Evolutionary conservation across 2,329 filamentous ascomycete genomes (phyloP).

Genomic region (Nothophaeocryptopus gaeumannii): DNA sequence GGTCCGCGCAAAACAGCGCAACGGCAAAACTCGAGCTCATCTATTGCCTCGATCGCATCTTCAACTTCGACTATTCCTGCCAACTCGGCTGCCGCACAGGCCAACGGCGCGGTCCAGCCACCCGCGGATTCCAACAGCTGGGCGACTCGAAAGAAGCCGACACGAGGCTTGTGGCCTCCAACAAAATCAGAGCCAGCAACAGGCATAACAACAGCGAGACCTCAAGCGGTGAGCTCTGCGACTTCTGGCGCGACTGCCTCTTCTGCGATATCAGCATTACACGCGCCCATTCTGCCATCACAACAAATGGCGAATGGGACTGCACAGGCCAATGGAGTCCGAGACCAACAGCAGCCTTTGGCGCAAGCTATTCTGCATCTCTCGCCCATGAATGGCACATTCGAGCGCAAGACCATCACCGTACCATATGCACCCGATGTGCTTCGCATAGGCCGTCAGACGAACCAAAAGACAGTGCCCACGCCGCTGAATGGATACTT

Average conservation of each 20-base stretch:
- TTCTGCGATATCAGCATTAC: conserved; percentile 61
- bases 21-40: conserved; percentile 87
- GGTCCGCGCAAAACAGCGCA: conserved; percentile 79
- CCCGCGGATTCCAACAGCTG: conserved; percentile 37
- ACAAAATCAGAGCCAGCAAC: conserved; percentile 65
- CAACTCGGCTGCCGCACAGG: conserved; percentile 47
- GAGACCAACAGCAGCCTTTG: conserved; percentile 47
- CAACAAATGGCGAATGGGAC: conserved; percentile 66
- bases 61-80: conserved; percentile 67
- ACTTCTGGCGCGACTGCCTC: conserved; percentile 58
- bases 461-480: conserved; percentile 92
- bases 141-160: conserved; percentile 50
- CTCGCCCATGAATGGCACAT: conserved; percentile 88
- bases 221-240: conserved; percentile 59
- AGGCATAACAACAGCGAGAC: conserved; percentile 59
- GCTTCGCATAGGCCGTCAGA: conserved; percentile 89
- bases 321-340: conserved; percentile 57
- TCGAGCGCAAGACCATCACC: conserved; percentile 93
- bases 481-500: conserved; percentile 92
- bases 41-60: conserved; percentile 62
- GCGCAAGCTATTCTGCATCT: conserved; percentile 79
- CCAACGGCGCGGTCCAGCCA: conserved; percentile 48
- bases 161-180: conserved; percentile 61
- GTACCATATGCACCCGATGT: conserved; percentile 94
- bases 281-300: conserved; percentile 63